phyloP scores from a whole-genome alignment of 1,284 basidiomycete species.

The Ceratobasidium sp. region DNA sequence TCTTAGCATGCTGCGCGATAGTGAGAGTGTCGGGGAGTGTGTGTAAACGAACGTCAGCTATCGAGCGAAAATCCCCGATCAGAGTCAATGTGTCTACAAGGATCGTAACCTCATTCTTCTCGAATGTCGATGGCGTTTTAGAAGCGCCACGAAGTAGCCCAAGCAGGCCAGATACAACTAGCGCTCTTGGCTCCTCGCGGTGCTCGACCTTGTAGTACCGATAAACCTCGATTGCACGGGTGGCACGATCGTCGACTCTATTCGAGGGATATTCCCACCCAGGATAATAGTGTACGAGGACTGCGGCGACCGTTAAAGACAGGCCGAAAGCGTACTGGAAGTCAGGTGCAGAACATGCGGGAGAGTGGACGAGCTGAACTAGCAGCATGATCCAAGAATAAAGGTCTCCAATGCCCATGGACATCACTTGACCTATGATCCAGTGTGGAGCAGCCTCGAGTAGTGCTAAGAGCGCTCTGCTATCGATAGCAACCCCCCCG shows the following conservation, averaged over 20 bases:
- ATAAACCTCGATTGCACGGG: neutral
- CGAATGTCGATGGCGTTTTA: neutral
- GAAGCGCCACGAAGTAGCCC: neutral
- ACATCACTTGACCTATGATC: neutral
- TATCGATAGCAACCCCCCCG: neutral
- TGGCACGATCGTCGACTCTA: no score
- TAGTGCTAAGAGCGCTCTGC: neutral
- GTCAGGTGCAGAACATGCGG: neutral
- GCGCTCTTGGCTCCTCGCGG: neutral
- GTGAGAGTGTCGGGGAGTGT: neutral
- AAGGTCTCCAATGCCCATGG: neutral
- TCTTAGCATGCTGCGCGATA: neutral
- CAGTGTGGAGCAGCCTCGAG: slow-evolving; percentile 7
- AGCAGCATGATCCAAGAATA: neutral
- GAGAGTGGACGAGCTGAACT: neutral
- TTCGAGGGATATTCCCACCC: slow-evolving; percentile 2
- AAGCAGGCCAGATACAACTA: neutral
- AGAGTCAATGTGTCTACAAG: neutral
- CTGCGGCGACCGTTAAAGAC: neutral
- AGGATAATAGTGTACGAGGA: neutral
- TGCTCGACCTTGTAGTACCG: neutral
- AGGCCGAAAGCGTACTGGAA: slow-evolving; percentile 1
- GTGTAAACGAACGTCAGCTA: neutral
- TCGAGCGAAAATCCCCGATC: neutral
- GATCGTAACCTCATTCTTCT: neutral